These are phyloP conservation scores for Pelargonium citronellum DNA, from an alignment of 441 rosid species.

Conservation along the genomic window DNA sequence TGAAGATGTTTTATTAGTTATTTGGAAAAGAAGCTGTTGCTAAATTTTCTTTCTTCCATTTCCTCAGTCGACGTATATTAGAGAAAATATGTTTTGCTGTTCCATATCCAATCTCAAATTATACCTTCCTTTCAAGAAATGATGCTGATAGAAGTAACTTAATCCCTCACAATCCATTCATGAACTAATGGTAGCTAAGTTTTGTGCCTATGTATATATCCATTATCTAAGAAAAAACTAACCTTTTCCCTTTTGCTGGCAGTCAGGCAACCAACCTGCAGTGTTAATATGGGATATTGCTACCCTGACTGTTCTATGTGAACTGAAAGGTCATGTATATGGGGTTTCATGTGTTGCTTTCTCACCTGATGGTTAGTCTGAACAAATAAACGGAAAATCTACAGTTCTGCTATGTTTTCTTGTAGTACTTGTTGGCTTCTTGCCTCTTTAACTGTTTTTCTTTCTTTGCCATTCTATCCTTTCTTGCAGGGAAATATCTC, in stretches of 20 bases:
- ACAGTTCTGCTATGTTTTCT: conserved; percentile 1
- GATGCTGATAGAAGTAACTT: background rate
- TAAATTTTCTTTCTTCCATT: background rate
- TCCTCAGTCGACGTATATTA: background rate
- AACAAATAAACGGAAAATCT: conserved; percentile 4
- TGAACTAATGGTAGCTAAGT: background rate
- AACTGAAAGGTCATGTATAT: conserved; percentile 67
- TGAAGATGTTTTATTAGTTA: background rate
- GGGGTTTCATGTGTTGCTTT: conserved; percentile 76
- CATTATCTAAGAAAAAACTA: background rate
- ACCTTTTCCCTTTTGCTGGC: conserved; percentile 21
- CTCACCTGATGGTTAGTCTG: conserved; percentile 72
- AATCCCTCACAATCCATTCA: background rate
- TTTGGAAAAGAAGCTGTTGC: background rate
- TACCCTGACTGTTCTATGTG: conserved; percentile 43
- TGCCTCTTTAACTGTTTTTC: background rate
- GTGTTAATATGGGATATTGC: conserved; percentile 68
- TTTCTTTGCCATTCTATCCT: background rate
- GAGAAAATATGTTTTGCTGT: background rate
- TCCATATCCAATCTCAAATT: background rate
- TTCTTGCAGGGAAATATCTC: conserved; percentile 55
- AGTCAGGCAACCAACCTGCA: conserved; percentile 73
- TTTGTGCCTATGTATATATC: background rate
- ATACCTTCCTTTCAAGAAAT: background rate
- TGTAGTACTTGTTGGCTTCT: background rate